Conservation (phyloP, 164 flowering plant genomes). For the Magnolia officinalis region DNA sequence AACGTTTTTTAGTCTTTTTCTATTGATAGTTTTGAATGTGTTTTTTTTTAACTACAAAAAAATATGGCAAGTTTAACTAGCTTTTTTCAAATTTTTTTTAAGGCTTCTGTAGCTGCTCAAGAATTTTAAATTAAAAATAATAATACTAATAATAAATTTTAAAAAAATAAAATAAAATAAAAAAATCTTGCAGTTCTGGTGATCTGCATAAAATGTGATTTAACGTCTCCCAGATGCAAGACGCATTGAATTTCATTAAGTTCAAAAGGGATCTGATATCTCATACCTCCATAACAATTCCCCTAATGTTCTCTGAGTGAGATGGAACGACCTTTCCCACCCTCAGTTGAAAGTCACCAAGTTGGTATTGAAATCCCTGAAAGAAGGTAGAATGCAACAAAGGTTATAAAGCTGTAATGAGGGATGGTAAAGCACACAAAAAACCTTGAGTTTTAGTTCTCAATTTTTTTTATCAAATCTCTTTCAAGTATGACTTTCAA, state of each 20-base stretch:
- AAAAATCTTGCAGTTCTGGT: background rate
- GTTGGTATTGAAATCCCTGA: slow-evolving; percentile 78
- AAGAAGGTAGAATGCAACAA: slow-evolving; percentile 6
- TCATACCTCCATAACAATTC: slow-evolving; percentile 91
- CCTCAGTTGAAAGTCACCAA: slow-evolving; percentile 84
- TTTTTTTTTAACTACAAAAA: too few species aligned
- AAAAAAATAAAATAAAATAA: background rate
- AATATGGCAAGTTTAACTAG: too few species aligned
- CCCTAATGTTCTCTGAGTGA: slow-evolving; percentile 71
- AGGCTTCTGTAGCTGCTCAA: background rate
- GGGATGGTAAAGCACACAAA: background rate
- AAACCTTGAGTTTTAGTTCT: background rate
- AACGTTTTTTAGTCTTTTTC: too few species aligned
- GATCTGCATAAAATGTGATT: background rate
- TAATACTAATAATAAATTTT: too few species aligned
- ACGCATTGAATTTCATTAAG: background rate
- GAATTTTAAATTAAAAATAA: background rate
- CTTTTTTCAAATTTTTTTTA: too few species aligned
- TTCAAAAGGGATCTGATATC: background rate
- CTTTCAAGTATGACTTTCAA: too few species aligned
- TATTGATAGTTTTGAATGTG: too few species aligned
- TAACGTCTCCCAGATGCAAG: background rate
- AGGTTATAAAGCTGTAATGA: background rate
- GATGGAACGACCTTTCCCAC: slow-evolving; percentile 75
- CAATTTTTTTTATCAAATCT: too few species aligned